A percentile compares a stretch with the other conserved stretches of the same genome.
These are phyloP conservation scores for Berkeleyomyces basicola DNA, from an alignment of 2,329 filamentous ascomycete genomes.

Conservation along the genomic window DNA sequence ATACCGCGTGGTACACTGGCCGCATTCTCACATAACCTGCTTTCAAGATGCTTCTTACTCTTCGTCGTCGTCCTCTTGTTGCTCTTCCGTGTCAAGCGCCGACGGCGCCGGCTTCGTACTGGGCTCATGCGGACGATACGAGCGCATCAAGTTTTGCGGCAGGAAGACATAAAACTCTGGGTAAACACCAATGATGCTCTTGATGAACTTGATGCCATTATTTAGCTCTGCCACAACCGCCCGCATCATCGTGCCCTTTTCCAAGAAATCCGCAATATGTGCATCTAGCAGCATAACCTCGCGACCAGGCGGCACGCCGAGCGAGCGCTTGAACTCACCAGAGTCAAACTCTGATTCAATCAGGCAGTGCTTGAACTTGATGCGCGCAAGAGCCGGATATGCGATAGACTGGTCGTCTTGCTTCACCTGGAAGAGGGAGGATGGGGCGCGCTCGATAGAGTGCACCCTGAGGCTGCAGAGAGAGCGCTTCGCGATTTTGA, in stretches of 20 bases:
- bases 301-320: neutral
- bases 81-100: slow-evolving; percentile 16
- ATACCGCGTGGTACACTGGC: too few species aligned
- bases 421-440: neutral
- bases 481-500: neutral
- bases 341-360: slow-evolving; percentile 34
- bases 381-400: neutral
- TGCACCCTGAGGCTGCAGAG: neutral
- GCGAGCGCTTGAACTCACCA: slow-evolving; percentile 9
- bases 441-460: slow-evolving; percentile 1
- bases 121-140: slow-evolving; percentile 41
- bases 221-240: slow-evolving; percentile 39
- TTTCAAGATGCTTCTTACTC: neutral
- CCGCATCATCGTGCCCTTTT: slow-evolving; percentile 47
- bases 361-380: slow-evolving; percentile 19
- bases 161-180: slow-evolving; percentile 49
- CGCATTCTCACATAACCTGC: neutral
- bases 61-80: neutral
- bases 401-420: neutral
- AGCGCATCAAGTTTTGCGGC: slow-evolving; percentile 51
- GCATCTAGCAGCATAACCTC: slow-evolving; percentile 52
- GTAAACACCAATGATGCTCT: slow-evolving; percentile 35
- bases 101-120: slow-evolving; percentile 31
- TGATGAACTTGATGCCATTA: slow-evolving; percentile 50
- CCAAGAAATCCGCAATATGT: slow-evolving; percentile 32